Conservation (phyloP, 176 grass and related monocot species). For the sorghum (Sorghum bicolor) region DNA sequence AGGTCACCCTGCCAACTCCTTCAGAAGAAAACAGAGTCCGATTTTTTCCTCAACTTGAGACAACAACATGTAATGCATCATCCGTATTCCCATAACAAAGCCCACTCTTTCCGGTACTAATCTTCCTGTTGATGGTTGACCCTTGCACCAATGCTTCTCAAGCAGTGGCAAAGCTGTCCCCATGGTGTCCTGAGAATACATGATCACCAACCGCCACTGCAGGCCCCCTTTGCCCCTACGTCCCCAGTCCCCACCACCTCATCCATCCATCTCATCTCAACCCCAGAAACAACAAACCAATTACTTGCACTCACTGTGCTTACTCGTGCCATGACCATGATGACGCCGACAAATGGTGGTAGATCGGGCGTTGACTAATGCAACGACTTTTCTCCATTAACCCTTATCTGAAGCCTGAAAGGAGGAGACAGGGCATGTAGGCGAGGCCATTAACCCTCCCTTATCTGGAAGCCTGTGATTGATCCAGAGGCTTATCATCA, state of each 20-base stretch:
- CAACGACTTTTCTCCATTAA: background rate
- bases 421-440: background rate
- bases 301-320: background rate
- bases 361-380: slow-evolving; percentile 33
- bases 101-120: background rate
- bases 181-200: background rate
- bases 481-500: slow-evolving; percentile 12
- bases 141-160: slow-evolving; percentile 14
- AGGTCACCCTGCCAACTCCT: background rate
- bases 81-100: background rate
- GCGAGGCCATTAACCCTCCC: slow-evolving; percentile 4
- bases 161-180: slow-evolving; percentile 30
- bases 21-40: background rate
- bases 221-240: background rate
- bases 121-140: slow-evolving; percentile 2
- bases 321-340: slow-evolving; percentile 19
- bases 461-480: slow-evolving; percentile 15
- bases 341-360: slow-evolving; percentile 14
- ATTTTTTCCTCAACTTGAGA: background rate
- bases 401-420: slow-evolving; percentile 34
- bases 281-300: slow-evolving; percentile 21
- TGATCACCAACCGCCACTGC: background rate
- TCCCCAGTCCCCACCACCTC: background rate
- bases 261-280: background rate
- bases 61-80: background rate